phyloP scores from a whole-genome alignment of 768 basidiomycete species.

The Phaeolepiota aurea region DNA sequence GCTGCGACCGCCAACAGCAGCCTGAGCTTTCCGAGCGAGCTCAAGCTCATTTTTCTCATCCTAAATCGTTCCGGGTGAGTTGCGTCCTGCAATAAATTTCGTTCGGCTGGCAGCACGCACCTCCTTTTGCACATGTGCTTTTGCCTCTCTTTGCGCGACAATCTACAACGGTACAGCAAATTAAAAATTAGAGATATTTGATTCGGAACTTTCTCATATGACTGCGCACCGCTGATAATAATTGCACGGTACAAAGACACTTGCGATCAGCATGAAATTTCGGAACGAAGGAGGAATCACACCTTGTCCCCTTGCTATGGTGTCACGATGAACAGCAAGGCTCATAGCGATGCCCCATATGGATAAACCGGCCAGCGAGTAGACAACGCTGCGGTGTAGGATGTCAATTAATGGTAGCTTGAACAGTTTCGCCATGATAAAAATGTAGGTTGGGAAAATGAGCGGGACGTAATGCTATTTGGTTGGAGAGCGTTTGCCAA shows the following conservation, averaged over 20 bases:
- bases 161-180: conserved; percentile 14
- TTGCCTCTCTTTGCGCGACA: conserved; percentile 22
- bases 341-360: conserved; percentile 47
- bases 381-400: conserved; percentile 47
- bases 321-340: conserved; percentile 43
- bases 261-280: not conserved
- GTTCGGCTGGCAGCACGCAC: too few species aligned
- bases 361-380: conserved; percentile 41
- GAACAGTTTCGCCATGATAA: not conserved
- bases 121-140: conserved; percentile 11
- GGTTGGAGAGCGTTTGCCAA: not conserved
- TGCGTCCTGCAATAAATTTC: too few species aligned
- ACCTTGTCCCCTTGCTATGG: conserved; percentile 50
- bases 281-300: conserved; percentile 10
- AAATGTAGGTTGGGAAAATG: too few species aligned
- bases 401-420: conserved; percentile 31
- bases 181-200: not conserved
- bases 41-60: conserved; percentile 29
- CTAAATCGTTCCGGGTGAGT: too few species aligned
- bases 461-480: conserved; percentile 1
- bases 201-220: conserved; percentile 1
- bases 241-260: too few species aligned
- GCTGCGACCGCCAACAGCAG: conserved; percentile 14
- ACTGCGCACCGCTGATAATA: not conserved
- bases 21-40: conserved; percentile 32